Evolutionary conservation across 805 yeast species (phyloP).

Genomic region (Pichia deserticola): DNA sequence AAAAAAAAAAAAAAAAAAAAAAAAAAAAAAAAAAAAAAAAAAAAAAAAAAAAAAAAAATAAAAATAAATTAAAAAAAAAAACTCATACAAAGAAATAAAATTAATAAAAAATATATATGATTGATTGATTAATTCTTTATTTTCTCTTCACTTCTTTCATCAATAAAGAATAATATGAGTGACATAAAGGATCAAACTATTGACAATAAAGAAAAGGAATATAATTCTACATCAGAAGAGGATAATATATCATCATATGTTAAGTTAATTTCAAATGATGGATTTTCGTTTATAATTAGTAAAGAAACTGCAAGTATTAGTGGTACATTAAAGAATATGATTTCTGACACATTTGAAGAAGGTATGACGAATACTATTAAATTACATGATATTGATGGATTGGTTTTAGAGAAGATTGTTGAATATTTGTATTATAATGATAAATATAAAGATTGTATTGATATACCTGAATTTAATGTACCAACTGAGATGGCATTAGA

Average conservation of each 20-base stretch:
- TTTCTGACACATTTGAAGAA: constrained; percentile 51
- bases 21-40: too few species aligned
- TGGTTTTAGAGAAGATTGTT: constrained; percentile 67
- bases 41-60: too few species aligned
- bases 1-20: too few species aligned
- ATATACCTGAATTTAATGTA: constrained; percentile 69
- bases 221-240: background rate
- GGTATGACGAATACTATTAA: constrained; percentile 47
- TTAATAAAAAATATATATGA: too few species aligned
- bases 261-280: constrained; percentile 68
- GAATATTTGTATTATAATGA: constrained; percentile 76
- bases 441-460: constrained; percentile 47
- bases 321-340: constrained; percentile 54
- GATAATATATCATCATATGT: constrained; percentile 32
- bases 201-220: background rate
- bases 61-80: too few species aligned
- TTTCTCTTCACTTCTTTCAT: too few species aligned
- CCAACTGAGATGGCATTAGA: constrained; percentile 95
- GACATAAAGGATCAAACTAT: too few species aligned
- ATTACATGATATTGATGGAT: constrained; percentile 60
- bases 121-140: too few species aligned
- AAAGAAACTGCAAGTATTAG: constrained; percentile 74
- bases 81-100: too few species aligned
- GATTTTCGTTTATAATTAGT: constrained; percentile 50
- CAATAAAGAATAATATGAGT: background rate